These are phyloP conservation scores for Plantago coronopus DNA, from an alignment of 305 asterid species.

Conservation along the genomic window DNA sequence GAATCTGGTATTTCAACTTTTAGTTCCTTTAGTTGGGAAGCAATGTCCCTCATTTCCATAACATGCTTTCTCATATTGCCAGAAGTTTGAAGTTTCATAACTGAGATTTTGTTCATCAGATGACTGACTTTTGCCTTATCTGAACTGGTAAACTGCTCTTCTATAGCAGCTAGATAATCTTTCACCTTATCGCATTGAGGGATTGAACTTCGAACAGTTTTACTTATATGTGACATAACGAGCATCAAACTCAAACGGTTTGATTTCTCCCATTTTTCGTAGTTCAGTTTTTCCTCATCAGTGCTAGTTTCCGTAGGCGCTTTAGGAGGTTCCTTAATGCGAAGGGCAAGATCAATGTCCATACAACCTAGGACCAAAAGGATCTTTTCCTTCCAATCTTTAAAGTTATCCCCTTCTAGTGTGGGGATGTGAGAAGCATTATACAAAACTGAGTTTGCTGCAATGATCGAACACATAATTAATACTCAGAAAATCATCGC, in stretches of 20 bases:
- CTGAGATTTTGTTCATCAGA: background rate
- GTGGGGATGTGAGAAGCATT: background rate
- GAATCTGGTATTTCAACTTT: background rate
- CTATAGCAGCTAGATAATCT: background rate
- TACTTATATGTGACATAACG: background rate
- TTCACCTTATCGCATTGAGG: background rate
- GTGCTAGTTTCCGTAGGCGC: background rate
- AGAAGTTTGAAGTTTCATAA: background rate
- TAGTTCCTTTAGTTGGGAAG: background rate
- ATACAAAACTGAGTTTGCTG: background rate
- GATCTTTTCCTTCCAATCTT: constrained; percentile 3
- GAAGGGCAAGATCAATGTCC: constrained; percentile 2
- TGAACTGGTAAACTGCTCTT: background rate
- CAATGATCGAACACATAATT: background rate
- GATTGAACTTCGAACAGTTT: constrained; percentile 7
- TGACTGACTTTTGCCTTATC: background rate
- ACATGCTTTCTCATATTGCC: background rate
- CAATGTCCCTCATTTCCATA: too few species aligned
- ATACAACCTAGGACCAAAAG: background rate
- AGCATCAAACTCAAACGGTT: constrained; percentile 16
- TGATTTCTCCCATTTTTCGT: constrained; percentile 14
- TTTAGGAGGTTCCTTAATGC: background rate
- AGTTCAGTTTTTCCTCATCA: background rate
- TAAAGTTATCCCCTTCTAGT: background rate
- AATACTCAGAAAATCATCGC: too few species aligned